A percentile compares a stretch with the other conserved stretches of the same genome.
These are phyloP conservation scores for Malus hybrid DNA, from an alignment of 331 rosid species.

Conservation along the genomic window DNA sequence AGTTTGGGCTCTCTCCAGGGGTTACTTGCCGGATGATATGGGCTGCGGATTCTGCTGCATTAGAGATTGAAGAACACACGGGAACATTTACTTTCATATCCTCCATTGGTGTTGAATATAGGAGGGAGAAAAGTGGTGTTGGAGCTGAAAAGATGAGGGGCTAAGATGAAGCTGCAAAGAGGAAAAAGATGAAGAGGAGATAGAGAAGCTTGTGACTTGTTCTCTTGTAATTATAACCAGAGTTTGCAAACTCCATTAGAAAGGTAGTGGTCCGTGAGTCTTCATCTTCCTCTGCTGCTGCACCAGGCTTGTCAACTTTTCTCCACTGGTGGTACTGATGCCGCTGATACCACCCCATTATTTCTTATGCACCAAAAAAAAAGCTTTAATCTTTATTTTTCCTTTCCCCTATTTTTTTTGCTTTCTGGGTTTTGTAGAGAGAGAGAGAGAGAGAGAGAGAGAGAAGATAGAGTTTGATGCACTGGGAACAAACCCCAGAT, in stretches of 20 bases:
- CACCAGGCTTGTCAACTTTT: conserved; percentile 18
- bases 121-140: conserved; percentile 32
- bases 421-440: neutral
- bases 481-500: neutral
- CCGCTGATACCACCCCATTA: conserved; percentile 53
- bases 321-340: conserved; percentile 35
- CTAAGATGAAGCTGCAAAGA: conserved; percentile 48
- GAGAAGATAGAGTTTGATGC: neutral
- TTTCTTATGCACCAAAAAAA: conserved; percentile 8
- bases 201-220: conserved; percentile 49
- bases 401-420: neutral
- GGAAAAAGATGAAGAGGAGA: conserved; percentile 54
- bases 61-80: conserved; percentile 47
- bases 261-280: conserved; percentile 34
- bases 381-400: conserved; percentile 3
- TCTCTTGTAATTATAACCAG: conserved; percentile 40
- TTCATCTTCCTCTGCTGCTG: conserved; percentile 33
- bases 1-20: too few species aligned
- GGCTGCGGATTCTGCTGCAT: neutral
- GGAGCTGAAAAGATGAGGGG: conserved; percentile 50
- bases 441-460: neutral
- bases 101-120: conserved; percentile 34
- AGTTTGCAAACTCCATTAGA: conserved; percentile 37
- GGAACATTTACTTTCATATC: conserved; percentile 31
- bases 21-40: too few species aligned